Evolutionary conservation across 176 grass and related monocot species (phyloP), one percentile per base, ranked within the genome.

Genomic region (Hyparrhenia diplandra): DNA sequence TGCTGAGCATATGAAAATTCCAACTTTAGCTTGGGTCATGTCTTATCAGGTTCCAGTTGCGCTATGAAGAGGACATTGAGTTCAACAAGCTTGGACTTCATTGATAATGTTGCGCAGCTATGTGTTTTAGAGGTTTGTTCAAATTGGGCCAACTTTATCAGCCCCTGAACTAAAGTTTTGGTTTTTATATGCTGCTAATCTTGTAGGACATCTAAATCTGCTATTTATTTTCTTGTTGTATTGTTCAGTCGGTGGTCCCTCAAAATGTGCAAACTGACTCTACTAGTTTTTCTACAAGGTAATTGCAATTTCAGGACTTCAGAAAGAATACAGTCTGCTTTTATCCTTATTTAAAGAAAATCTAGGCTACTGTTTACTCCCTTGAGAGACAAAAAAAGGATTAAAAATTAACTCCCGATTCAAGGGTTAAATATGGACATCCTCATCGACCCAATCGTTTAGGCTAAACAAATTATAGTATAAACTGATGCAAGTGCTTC

Each of bases 91-190:
- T 93, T 93, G 95, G 73, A 16, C 88, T 98, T 84, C 88, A 84
- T 40, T 87, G 90, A 98, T 70, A 98, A 98, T 88, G 88, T 98
- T 89, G 95, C 95, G 27, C 92, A 98, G 82, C 65, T 95, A 71
- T 93, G 95, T 93, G 92, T 98, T 82, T 78, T 98, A 78, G 95
- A 98, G 91, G 95, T 95, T 70, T 61, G 72, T 70, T 81, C 62
- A 65, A 70, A 76, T 40, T 60, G 43, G 59, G 29, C 23, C 32
- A 74, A 73, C 29, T 73, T 73, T 47, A 70, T 87, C 21, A 76
- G 73, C 73, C 60, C 23, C 65, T 80, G 59, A 43, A 80, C 41
- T 64, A 30, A 52, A 40, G 4, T 5, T 64, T 40, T 65, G 62
- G 36, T 74, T 28, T 62, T 41, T 10, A 72, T 51, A 65, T 54